Conservation (phyloP, 1,284 basidiomycete genomes). For the Trametes hirsuta region DNA sequence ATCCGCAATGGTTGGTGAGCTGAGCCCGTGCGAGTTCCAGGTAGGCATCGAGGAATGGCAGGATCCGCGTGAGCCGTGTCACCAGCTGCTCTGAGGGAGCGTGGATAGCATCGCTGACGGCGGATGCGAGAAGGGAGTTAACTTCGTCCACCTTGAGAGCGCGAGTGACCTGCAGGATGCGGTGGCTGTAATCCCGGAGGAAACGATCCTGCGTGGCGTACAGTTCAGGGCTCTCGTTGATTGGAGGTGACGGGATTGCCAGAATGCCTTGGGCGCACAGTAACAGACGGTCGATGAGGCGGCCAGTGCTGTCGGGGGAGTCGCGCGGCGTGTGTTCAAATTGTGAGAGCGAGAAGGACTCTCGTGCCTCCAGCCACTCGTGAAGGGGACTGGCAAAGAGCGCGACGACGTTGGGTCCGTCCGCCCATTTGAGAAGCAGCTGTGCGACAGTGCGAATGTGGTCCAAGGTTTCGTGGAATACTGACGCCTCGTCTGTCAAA, state of each 20-base stretch:
- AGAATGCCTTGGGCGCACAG: slow-evolving; percentile 45
- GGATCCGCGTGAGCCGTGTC: slow-evolving; percentile 43
- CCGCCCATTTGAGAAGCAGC: slow-evolving; percentile 39
- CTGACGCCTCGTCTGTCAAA: slow-evolving; percentile 18
- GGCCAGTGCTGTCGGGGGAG: slow-evolving; percentile 33
- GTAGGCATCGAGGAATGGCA: slow-evolving; percentile 74
- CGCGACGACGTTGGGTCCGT: slow-evolving; percentile 42
- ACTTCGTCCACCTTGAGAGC: slow-evolving; percentile 35
- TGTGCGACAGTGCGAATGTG: slow-evolving; percentile 23
- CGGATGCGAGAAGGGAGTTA: slow-evolving; percentile 5
- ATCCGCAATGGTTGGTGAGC: slow-evolving; percentile 57
- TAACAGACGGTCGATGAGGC: slow-evolving; percentile 59
- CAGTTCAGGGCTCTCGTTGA: slow-evolving; percentile 12
- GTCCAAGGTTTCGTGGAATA: slow-evolving; percentile 15
- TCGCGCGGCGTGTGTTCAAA: slow-evolving; percentile 3
- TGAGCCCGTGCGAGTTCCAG: slow-evolving; percentile 55
- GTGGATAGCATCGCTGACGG: slow-evolving; percentile 3
- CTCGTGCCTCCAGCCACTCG: slow-evolving; percentile 48
- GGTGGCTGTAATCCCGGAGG: slow-evolving; percentile 32
- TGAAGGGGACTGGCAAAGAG: slow-evolving; percentile 54
- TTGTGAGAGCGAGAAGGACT: slow-evolving; percentile 9
- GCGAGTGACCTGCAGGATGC: slow-evolving; percentile 29
- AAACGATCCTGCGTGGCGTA: slow-evolving; percentile 32
- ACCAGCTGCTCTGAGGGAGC: slow-evolving; percentile 29
- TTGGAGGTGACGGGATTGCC: slow-evolving; percentile 11